Percentiles rank a stretch among this genome's conserved stretches.
Evolutionary conservation across 1,284 basidiomycete species (phyloP).

Genomic region (Sporisorium reilianum): DNA sequence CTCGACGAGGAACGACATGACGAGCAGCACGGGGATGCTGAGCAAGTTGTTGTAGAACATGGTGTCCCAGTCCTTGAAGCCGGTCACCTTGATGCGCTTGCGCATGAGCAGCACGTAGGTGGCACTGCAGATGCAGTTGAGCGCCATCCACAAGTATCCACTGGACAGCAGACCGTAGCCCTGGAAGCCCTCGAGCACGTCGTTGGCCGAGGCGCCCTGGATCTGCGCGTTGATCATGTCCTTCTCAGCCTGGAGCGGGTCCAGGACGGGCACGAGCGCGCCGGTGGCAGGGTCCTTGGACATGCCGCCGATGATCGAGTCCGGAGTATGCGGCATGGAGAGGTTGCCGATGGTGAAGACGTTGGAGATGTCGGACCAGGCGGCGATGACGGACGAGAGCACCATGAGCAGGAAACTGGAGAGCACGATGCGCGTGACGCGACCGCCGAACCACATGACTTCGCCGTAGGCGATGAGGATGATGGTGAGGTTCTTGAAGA

Average conservation of each 20-base stretch:
- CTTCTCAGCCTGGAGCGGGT: slow-evolving; percentile 52
- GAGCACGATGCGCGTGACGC: slow-evolving; percentile 87
- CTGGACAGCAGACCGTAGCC: slow-evolving; percentile 57
- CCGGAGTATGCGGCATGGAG: slow-evolving; percentile 60
- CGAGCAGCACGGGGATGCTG: slow-evolving; percentile 87
- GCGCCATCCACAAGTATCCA: slow-evolving; percentile 96
- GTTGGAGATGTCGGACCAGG: slow-evolving; percentile 85
- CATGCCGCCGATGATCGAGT: slow-evolving; percentile 49
- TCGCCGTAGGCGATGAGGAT: slow-evolving; percentile 99
- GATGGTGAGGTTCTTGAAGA: slow-evolving; percentile 99
- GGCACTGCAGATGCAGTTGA: slow-evolving; percentile 91
- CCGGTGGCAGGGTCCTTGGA: slow-evolving; percentile 42
- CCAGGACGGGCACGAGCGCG: slow-evolving; percentile 27
- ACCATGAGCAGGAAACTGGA: slow-evolving; percentile 95
- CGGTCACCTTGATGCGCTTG: slow-evolving; percentile 95
- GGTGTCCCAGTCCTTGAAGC: slow-evolving; percentile 98
- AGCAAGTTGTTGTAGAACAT: slow-evolving; percentile 99
- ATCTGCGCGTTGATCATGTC: slow-evolving; percentile 43
- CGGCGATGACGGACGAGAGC: slow-evolving; percentile 93
- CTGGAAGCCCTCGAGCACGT: slow-evolving; percentile 52
- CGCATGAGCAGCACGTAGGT: slow-evolving; percentile 96
- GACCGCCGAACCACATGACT: slow-evolving; percentile 94
- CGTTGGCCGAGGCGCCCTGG: slow-evolving; percentile 30
- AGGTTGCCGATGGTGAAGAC: slow-evolving; percentile 70
- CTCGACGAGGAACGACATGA: slow-evolving; percentile 87